These are phyloP conservation scores for Eucalyptus tenuipes DNA, from an alignment of 345 rosid genomes.

Conservation along the genomic window DNA sequence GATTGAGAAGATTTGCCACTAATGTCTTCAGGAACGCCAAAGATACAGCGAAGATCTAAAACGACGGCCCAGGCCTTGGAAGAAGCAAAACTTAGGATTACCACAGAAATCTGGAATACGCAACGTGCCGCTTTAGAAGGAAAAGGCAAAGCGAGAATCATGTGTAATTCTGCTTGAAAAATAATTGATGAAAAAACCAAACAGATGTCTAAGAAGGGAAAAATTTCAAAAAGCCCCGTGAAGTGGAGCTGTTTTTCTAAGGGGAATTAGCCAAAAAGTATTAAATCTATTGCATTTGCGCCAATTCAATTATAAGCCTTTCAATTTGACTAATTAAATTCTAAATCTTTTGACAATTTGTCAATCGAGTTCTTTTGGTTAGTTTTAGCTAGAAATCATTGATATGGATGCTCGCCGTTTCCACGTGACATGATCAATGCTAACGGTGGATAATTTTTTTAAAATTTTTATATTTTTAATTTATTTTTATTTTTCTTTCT, in stretches of 20 bases:
- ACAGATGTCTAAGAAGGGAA: background rate
- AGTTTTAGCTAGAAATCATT: too few species aligned
- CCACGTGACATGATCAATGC: accelerated
- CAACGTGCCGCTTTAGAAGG: background rate
- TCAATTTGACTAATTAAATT: background rate
- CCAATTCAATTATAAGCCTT: background rate
- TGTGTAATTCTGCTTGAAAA: background rate
- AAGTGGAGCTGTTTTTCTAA: background rate
- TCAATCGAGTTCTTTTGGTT: accelerated
- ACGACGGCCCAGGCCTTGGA: background rate
- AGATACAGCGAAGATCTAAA: background rate
- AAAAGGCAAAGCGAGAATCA: background rate
- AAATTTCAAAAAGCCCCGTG: background rate
- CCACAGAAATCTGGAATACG: background rate
- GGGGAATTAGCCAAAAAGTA: too few species aligned
- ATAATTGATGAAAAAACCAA: background rate
- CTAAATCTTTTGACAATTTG: too few species aligned
- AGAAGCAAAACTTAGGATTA: background rate
- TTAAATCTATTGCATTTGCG: accelerated
- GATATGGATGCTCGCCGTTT: accelerated
- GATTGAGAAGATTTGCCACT: background rate
- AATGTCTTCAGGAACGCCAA: background rate
- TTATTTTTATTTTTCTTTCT: accelerated
- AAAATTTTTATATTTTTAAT: too few species aligned
- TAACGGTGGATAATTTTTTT: too few species aligned